A percentile compares a stretch with the other conserved stretches of the same genome.
Conservation (phyloP, 192 early-diverging fungal genomes). For the Geranomyces michiganensis region DNA sequence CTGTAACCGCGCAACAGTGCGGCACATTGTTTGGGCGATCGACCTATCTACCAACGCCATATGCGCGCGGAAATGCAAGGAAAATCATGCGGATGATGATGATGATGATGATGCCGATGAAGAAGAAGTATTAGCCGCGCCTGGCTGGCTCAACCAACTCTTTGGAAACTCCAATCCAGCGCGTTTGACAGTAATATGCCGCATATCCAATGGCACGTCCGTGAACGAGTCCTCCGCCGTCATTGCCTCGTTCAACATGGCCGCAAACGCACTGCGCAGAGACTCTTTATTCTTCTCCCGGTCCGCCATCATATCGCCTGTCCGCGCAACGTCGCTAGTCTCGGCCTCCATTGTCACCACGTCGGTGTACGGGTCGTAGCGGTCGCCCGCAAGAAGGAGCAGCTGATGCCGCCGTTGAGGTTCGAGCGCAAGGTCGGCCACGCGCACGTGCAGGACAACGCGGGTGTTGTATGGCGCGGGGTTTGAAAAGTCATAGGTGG, state of each 20-base stretch:
- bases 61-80: no score
- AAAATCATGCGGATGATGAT: no score
- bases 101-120: no score
- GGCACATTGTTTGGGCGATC: no score
- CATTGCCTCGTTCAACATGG: constrained; percentile 62
- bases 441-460: constrained; percentile 56
- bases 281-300: constrained; percentile 11
- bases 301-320: constrained; percentile 5
- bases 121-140: no score
- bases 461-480: constrained; percentile 52
- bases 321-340: constrained; percentile 38
- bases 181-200: constrained; percentile 53
- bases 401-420: constrained; percentile 61
- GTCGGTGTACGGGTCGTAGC: constrained; percentile 62
- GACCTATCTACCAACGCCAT: no score
- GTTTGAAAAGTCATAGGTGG: constrained; percentile 37
- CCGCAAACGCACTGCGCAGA: constrained; percentile 52
- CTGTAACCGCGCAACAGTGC: no score
- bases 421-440: constrained; percentile 48
- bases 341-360: constrained; percentile 59
- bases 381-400: constrained; percentile 59
- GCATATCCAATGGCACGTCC: constrained; percentile 63
- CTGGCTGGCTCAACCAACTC: constrained; percentile 53
- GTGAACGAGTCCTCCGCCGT: constrained; percentile 54
- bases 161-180: constrained; percentile 60